Conservation (phyloP, 768 basidiomycete genomes). For the Amyloporia xantha region DNA sequence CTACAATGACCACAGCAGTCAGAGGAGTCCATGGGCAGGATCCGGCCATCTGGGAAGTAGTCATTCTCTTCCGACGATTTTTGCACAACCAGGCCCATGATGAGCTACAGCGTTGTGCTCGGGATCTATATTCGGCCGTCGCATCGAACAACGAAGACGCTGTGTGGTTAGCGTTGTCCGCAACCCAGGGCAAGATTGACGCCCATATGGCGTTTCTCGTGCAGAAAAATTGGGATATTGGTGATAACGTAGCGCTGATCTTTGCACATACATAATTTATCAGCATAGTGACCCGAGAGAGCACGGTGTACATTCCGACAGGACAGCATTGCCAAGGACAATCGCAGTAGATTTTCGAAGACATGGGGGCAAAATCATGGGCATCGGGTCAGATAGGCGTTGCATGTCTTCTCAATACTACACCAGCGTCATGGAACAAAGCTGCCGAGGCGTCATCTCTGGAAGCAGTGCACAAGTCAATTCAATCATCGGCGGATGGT, state of each 20-base stretch:
- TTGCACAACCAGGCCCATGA: slow-evolving; percentile 57
- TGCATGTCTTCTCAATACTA: slow-evolving; percentile 69
- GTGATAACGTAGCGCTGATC: slow-evolving; percentile 27
- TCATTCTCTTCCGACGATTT: slow-evolving; percentile 72
- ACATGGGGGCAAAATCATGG: neutral
- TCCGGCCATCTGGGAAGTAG: slow-evolving; percentile 71
- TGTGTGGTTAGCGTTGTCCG: slow-evolving; percentile 72
- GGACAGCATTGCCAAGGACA: neutral
- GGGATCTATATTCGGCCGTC: slow-evolving; percentile 56
- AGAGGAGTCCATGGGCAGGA: slow-evolving; percentile 67
- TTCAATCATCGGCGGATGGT: no score
- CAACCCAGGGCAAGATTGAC: slow-evolving; percentile 40
- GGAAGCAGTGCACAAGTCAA: no score
- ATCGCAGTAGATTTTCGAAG: no score
- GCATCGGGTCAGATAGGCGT: slow-evolving; percentile 31
- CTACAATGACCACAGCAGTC: slow-evolving; percentile 63
- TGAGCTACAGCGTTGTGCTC: slow-evolving; percentile 66
- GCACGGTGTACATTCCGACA: neutral
- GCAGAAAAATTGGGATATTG: slow-evolving; percentile 59
- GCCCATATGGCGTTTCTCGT: slow-evolving; percentile 43
- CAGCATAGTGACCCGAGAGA: neutral
- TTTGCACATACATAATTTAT: neutral
- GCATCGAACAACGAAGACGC: slow-evolving; percentile 64
- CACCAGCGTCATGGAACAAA: slow-evolving; percentile 75
- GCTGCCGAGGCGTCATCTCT: slow-evolving; percentile 80